phyloP scores from a whole-genome alignment of 2,329 filamentous ascomycete genomes.

The Colletotrichum plurivorum region DNA sequence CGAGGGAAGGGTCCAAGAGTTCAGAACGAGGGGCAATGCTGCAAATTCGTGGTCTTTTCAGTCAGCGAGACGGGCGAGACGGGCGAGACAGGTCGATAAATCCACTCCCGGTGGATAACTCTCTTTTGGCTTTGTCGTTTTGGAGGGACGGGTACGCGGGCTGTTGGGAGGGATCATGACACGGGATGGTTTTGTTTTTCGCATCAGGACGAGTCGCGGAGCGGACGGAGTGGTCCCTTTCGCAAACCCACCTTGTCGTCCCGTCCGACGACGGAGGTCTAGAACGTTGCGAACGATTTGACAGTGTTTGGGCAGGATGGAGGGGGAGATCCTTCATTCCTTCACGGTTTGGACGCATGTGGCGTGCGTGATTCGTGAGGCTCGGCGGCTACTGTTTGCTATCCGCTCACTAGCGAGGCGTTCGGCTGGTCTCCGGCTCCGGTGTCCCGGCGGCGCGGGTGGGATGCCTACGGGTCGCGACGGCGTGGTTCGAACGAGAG shows the following conservation, averaged over 20 bases:
- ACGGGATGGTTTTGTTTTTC: not conserved
- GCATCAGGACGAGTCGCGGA: not conserved
- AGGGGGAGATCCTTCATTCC: not conserved
- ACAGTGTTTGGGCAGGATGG: conserved; percentile 5
- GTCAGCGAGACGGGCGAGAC: conserved; percentile 16
- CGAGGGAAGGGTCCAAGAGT: conserved; percentile 12
- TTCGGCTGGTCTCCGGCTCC: conserved; percentile 15
- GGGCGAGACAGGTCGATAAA: conserved; percentile 34
- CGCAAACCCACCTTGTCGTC: not conserved
- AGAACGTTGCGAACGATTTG: not conserved
- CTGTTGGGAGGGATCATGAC: not conserved
- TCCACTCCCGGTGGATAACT: conserved; percentile 19
- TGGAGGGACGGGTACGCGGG: conserved; percentile 11
- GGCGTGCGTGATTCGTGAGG: conserved; percentile 5
- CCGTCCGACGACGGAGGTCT: conserved; percentile 2
- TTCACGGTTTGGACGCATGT: not conserved
- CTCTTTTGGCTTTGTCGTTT: too few species aligned
- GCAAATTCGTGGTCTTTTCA: conserved; percentile 19
- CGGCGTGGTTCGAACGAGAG: conserved; percentile 7
- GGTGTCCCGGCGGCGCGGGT: conserved; percentile 31
- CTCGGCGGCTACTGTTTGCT: too few species aligned
- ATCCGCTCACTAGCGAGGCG: not conserved
- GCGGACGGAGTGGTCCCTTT: not conserved
- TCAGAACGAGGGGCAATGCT: conserved; percentile 10
- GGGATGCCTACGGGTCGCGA: not conserved